Conservation (phyloP, 371 early-diverging fungal species). For the Circinella minor region DNA sequence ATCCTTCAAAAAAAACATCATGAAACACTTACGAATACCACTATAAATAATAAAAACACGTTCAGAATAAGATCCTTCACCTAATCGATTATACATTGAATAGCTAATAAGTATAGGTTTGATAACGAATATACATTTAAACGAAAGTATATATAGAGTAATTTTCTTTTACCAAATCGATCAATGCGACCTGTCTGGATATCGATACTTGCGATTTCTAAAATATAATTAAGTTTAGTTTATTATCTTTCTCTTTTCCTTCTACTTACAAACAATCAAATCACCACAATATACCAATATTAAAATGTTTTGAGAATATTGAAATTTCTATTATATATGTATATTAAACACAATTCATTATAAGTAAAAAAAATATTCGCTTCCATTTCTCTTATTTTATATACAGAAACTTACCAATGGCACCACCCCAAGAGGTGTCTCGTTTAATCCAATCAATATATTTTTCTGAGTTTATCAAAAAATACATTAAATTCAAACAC, state of each 20-base stretch:
- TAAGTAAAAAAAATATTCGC: background rate
- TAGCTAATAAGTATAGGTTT: too few relatives aligned
- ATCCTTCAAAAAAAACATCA: background rate
- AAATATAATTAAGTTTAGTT: background rate
- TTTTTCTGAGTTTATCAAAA: constrained; percentile 27
- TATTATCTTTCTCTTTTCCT: background rate
- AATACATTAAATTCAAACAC: background rate
- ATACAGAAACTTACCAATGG: constrained; percentile 50
- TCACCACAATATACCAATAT: constrained; percentile 39
- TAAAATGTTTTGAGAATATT: constrained; percentile 58
- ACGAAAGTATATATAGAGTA: background rate
- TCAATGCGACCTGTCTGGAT: constrained; percentile 61
- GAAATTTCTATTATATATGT: constrained; percentile 45
- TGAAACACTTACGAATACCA: constrained; percentile 61
- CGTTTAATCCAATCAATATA: constrained; percentile 59
- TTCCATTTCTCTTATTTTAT: background rate
- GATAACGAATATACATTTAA: too few relatives aligned
- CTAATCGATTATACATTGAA: constrained; percentile 20
- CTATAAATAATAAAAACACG: constrained; percentile 60
- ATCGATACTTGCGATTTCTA: constrained; percentile 68
- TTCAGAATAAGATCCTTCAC: constrained; percentile 54
- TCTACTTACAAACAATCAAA: too few relatives aligned
- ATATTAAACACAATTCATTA: background rate
- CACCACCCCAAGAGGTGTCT: constrained; percentile 64
- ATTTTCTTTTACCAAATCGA: constrained; percentile 48